Evolutionary conservation across 2,329 filamentous ascomycete species (phyloP), one percentile per base, ranked within the genome.

Genomic region (Calonectria montana): DNA sequence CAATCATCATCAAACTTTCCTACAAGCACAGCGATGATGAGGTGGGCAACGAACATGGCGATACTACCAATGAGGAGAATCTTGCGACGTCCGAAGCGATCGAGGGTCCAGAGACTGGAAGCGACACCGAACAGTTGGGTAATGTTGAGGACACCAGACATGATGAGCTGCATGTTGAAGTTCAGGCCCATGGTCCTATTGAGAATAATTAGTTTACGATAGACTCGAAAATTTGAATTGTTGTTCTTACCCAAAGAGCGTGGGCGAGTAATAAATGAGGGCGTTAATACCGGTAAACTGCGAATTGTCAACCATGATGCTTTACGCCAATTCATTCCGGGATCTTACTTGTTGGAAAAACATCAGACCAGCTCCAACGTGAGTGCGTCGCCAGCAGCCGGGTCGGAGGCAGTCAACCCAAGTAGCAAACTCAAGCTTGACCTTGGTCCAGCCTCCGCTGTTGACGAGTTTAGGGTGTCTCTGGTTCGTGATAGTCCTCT

Each of bases 191-290:
- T 84, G 71, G 87, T 85, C 0, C 76, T 75, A 35, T 21, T 21
- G 21, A 7, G 10, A 23, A 13, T 47, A 9, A 39, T 68, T 65
- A 68, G 65, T 31, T 3, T 3, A 31, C 5, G 10, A 15, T 12
- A 16, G 27, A 41, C 7, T 37, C 10, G 5, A 15, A 23, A 23
- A 1, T 15, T 12, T 21, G 16, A 27, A 18, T 8, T 15, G 18
- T 2, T 29, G 15, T 35, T 12, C 65, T 37, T 73, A 74, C 69
- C 83, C 83, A 82, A 91, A 92, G 68, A 92, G 90, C 39, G 87
- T 86, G 0, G 90, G 90, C 0, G 88, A 87, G 74, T 91, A 91
- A 81, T 90, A 91, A 76, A 90, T 87, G 43, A 89, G 84, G 1
- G 84, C 84, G 67, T 86, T 86, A 18, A 84, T 81, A 3, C 79